Conservation (phyloP, 495 filamentous ascomycete genomes). For the Xylaria sp. region DNA sequence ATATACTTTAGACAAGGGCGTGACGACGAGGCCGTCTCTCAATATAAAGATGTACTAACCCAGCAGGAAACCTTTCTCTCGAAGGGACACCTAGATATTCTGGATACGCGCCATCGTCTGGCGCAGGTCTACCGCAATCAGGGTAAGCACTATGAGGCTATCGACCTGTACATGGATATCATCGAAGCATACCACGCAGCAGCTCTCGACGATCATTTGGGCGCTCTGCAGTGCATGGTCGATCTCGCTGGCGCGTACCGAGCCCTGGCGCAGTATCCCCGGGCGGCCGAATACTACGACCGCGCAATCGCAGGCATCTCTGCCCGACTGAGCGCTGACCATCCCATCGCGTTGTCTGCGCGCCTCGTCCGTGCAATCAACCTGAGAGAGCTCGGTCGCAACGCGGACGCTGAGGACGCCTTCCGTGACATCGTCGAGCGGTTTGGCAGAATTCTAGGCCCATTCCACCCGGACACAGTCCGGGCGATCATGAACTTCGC, state of each 20-base stretch:
- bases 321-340: not conserved
- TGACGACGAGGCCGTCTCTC: constrained; percentile 5
- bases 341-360: constrained; percentile 15
- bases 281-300: constrained; percentile 15
- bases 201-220: constrained; percentile 11
- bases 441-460: constrained; percentile 7
- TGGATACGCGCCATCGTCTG: constrained; percentile 16
- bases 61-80: constrained; percentile 4
- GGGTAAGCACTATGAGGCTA: constrained; percentile 1
- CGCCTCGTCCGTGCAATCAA: constrained; percentile 13
- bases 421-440: constrained; percentile 17
- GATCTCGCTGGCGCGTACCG: constrained; percentile 18
- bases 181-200: constrained; percentile 16
- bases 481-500: constrained; percentile 19
- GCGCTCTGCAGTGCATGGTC: constrained; percentile 12
- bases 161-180: not conserved
- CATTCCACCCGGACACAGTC: constrained; percentile 12
- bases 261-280: constrained; percentile 3
- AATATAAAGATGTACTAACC: constrained; percentile 3
- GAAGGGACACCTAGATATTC: not conserved
- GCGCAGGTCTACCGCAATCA: constrained; percentile 16
- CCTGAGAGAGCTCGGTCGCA: not conserved
- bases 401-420: constrained; percentile 13
- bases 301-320: constrained; percentile 15
- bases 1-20: constrained; percentile 12